These are phyloP conservation scores for Neofusicoccum laricinum DNA, from an alignment of 2,329 filamentous ascomycete species.

Conservation along the genomic window DNA sequence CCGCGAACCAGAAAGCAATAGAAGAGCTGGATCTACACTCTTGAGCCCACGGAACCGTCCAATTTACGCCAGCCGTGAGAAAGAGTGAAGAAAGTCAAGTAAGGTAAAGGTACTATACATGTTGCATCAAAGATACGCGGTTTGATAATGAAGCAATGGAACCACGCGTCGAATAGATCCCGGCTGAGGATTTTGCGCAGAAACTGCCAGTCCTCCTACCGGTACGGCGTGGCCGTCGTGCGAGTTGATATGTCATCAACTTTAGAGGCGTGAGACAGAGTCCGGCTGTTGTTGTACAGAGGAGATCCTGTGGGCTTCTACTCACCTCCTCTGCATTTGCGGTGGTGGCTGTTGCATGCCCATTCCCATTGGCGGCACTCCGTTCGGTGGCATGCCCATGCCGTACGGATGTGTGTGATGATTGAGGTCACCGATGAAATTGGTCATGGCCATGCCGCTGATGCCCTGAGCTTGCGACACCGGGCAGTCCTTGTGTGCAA, in stretches of 20 bases:
- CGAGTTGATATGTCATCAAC: not conserved
- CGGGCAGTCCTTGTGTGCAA: slow-evolving; percentile 95
- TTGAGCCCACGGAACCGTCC: slow-evolving; percentile 8
- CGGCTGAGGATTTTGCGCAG: not conserved
- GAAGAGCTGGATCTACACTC: slow-evolving; percentile 15
- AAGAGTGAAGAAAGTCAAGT: slow-evolving; percentile 3
- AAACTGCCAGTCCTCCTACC: not conserved
- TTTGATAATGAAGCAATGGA: not conserved
- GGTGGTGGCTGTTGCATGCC: slow-evolving; percentile 28
- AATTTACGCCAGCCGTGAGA: slow-evolving; percentile 11
- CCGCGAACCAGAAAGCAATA: not conserved
- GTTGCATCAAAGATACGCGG: not conserved
- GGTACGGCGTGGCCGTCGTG: not conserved
- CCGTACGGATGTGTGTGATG: slow-evolving; percentile 49
- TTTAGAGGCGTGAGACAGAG: not conserved
- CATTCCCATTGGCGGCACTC: slow-evolving; percentile 34
- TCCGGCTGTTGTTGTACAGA: not conserved
- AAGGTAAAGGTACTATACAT: slow-evolving; percentile 14
- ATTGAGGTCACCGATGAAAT: slow-evolving; percentile 45
- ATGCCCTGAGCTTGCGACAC: slow-evolving; percentile 85
- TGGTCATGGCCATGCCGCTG: slow-evolving; percentile 48
- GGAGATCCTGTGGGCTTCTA: not conserved
- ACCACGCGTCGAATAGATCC: not conserved
- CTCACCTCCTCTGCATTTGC: slow-evolving; percentile 28
- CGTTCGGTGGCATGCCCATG: slow-evolving; percentile 42